phyloP scores from a whole-genome alignment of 331 rosid species.

The Saraca asoca region DNA sequence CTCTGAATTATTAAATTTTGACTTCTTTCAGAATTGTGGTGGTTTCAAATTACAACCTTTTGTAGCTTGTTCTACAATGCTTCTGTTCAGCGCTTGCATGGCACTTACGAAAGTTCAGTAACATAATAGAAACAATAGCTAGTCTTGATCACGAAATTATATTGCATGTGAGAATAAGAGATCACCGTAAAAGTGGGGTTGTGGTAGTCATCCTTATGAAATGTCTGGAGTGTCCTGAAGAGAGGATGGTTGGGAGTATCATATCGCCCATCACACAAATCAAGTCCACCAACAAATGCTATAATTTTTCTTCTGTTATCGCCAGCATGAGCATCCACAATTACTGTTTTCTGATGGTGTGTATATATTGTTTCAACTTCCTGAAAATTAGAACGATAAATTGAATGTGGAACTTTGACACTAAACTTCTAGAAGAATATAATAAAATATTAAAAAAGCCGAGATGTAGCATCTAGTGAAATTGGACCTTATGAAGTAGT shows the following conservation, averaged over 20 bases:
- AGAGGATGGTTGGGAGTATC: conserved; percentile 81
- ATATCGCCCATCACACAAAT: conserved; percentile 92
- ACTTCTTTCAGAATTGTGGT: neutral
- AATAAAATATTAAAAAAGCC: conserved; percentile 5
- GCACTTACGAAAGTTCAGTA: conserved; percentile 10
- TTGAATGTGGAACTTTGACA: conserved; percentile 25
- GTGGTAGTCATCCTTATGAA: conserved; percentile 92
- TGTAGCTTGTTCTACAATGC: neutral
- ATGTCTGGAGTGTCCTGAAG: conserved; percentile 70
- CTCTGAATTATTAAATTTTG: neutral
- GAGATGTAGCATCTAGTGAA: conserved; percentile 13
- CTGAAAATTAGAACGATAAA: conserved; percentile 49
- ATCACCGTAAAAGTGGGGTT: conserved; percentile 88
- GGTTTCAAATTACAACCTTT: neutral
- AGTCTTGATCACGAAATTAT: conserved; percentile 31
- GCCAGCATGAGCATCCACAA: conserved; percentile 93
- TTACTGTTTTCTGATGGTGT: conserved; percentile 96
- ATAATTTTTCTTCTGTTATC: conserved; percentile 70
- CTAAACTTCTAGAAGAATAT: neutral
- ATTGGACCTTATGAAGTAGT: conserved; percentile 7
- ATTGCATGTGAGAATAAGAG: conserved; percentile 19
- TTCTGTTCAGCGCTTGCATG: conserved; percentile 14
- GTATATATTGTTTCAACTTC: conserved; percentile 93
- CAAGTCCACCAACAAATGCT: conserved; percentile 98
- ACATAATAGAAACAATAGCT: conserved; percentile 26